Evolutionary conservation across 2,329 filamentous ascomycete genomes (phyloP).

Genomic region (Sporothrix curviconia): DNA sequence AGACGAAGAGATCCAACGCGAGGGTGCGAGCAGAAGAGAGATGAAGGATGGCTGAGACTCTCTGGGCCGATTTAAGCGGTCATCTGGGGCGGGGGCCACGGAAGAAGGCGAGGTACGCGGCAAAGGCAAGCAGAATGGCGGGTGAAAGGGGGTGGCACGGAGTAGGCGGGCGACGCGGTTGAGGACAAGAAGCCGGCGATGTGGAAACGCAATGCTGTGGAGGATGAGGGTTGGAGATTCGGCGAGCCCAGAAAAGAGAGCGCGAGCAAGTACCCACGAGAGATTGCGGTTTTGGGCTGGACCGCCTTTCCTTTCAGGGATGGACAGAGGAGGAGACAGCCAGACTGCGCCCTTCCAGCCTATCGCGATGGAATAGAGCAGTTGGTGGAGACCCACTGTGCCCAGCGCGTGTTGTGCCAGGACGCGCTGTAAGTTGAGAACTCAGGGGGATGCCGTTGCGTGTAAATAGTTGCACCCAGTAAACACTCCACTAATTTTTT

Average conservation of each 20-base stretch:
- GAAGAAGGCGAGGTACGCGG: too few relatives aligned
- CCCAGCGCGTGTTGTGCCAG: too few relatives aligned
- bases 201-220: background rate
- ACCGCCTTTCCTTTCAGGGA: background rate
- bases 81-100: background rate
- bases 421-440: too few relatives aligned
- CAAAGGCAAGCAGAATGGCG: too few relatives aligned
- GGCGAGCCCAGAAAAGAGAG: background rate
- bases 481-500: too few relatives aligned
- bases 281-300: constrained; percentile 10
- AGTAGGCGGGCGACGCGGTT: background rate
- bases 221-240: background rate
- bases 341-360: background rate
- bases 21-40: background rate
- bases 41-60: background rate
- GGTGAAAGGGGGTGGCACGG: background rate
- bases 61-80: constrained; percentile 1
- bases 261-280: background rate
- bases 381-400: too few relatives aligned
- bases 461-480: too few relatives aligned
- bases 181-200: background rate
- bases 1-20: background rate
- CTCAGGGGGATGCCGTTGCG: too few relatives aligned
- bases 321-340: background rate
- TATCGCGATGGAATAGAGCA: too few relatives aligned